A percentile compares a stretch with the other conserved stretches of the same genome.
Evolutionary conservation across 306 rosid genomes (phyloP).

Genomic region (Elaeagnus macrophylla): DNA sequence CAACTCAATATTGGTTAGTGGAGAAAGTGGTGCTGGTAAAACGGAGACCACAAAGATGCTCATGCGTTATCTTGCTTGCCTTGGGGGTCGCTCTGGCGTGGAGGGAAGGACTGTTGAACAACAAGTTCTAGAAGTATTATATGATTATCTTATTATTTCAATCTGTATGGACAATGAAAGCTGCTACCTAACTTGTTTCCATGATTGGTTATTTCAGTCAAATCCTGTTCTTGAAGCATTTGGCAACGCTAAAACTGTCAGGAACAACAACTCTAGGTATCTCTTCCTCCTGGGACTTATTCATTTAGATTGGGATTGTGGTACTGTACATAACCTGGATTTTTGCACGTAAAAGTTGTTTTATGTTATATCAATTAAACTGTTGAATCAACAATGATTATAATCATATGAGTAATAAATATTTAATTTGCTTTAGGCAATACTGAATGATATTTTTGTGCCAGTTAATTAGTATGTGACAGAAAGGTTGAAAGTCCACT

Average conservation of each 20-base stretch:
- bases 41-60: slow-evolving; percentile 99
- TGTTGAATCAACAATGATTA: too few species aligned
- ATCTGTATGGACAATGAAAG: slow-evolving; percentile 1
- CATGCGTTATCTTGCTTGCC: slow-evolving; percentile 96
- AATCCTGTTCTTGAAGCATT: slow-evolving; percentile 99
- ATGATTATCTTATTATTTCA: slow-evolving; percentile 11
- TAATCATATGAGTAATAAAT: too few species aligned
- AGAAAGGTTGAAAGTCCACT: too few species aligned
- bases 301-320: slow-evolving; percentile 7
- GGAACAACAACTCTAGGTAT: slow-evolving; percentile 97
- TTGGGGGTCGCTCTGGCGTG: slow-evolving; percentile 98
- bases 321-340: neutral
- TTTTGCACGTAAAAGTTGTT: neutral
- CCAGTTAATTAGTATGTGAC: too few species aligned
- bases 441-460: too few species aligned
- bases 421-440: too few species aligned
- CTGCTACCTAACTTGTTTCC: slow-evolving; percentile 27
- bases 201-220: slow-evolving; percentile 57
- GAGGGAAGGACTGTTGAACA: slow-evolving; percentile 99
- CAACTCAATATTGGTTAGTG: slow-evolving; percentile 97
- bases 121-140: slow-evolving; percentile 88
- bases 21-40: slow-evolving; percentile 99
- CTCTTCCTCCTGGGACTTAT: neutral
- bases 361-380: too few species aligned
- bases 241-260: slow-evolving; percentile 97